A percentile compares a stretch with the other conserved stretches of the same genome.
Conservation (phyloP, 768 basidiomycete genomes). For the Suillus plorans region DNA sequence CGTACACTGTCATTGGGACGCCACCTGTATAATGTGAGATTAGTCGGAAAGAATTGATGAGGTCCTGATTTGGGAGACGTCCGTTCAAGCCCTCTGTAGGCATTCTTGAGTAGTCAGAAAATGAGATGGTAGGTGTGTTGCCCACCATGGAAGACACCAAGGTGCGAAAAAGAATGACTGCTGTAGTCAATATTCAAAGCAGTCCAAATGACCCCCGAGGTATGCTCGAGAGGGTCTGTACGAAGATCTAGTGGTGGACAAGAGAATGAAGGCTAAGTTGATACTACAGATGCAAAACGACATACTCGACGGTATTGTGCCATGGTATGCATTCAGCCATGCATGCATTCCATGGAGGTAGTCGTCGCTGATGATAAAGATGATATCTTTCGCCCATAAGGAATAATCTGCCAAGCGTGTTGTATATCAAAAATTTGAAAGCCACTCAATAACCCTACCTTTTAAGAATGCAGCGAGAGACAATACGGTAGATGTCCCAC, state of each 20-base stretch:
- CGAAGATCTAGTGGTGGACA: constrained; percentile 49
- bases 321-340: constrained; percentile 86
- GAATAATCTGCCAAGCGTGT: constrained; percentile 60
- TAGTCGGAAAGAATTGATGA: constrained; percentile 76
- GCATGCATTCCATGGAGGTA: constrained; percentile 92
- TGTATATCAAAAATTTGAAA: constrained; percentile 8
- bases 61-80: constrained; percentile 92
- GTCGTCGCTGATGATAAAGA: constrained; percentile 87
- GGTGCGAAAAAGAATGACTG: constrained; percentile 93
- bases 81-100: constrained; percentile 91
- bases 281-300: background rate
- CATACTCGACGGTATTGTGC: constrained; percentile 62
- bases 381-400: constrained; percentile 92
- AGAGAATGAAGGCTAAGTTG: background rate
- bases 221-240: constrained; percentile 59
- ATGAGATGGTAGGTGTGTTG: background rate
- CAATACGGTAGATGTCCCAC: constrained; percentile 85
- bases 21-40: constrained; percentile 73
- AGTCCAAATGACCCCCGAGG: constrained; percentile 93
- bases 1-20: constrained; percentile 79
- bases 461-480: constrained; percentile 83
- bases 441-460: constrained; percentile 47
- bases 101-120: constrained; percentile 1
- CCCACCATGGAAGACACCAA: constrained; percentile 93
- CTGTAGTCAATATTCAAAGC: constrained; percentile 94